Evolutionary conservation across 306 rosid species (phyloP), one percentile per base, ranked within the genome.

Genomic region (Glycyrrhiza uralensis): DNA sequence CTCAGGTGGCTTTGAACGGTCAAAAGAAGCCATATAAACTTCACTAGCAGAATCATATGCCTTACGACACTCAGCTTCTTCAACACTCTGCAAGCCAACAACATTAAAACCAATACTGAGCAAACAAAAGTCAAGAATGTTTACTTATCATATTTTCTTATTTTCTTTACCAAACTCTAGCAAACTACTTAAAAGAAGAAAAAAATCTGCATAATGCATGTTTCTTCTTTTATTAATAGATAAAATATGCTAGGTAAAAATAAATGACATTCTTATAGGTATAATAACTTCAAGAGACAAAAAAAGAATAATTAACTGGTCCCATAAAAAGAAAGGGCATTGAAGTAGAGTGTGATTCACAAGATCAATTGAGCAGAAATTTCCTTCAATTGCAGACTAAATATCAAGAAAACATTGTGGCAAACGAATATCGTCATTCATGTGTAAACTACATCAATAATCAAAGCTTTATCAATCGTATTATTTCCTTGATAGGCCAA

Each of bases 1-100:
- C 80, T 94, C 99, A 0, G 97, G 93, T 66, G 86, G 86, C 55
- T 82, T 85, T 24, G 99, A 84, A 61, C 84, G 89, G 57, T 89
- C 95, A 84, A 89, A 91, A 38, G 90, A 51, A 42, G 93, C 80
- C 92, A 80, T 88, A 64, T 94, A 91, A 58, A 84, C 81, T 54
- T 88, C 93, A 60, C 88, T 45, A 65, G 97, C 96, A 65, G 78
- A 78, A 78, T 91, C 97, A 82, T 82, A 88, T 33, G 99, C 97
- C 71, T 78, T 81, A n/a, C 75, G 90, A 71, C 99, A 94, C 87
- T 90, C 97, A 1, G 92, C 81, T 83, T 91, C 99, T 85, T 91
- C 99, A 71, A 91, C 99, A 81, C 90, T 91, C 99, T 94, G 88
- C 74, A 66, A 68, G 75, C 59, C 17, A 79, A 42, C 61, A 70